Percentiles rank a stretch among this genome's conserved stretches.
Conservation (phyloP, 2,329 filamentous ascomycete genomes). For the Fonsecaea multimorphosa region DNA sequence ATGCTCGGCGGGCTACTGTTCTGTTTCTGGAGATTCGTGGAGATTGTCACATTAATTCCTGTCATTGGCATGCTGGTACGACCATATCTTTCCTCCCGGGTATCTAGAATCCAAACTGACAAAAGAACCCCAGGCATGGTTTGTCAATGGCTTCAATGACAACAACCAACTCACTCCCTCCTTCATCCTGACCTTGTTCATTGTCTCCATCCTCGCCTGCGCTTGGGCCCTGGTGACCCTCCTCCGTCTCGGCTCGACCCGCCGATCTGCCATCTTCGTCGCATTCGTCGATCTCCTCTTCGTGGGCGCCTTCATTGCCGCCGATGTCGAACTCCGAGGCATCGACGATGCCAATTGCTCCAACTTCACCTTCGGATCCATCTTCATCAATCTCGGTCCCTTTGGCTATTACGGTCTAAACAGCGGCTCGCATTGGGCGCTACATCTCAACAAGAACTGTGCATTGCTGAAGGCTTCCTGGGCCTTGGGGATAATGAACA, state of each 20-base stretch:
- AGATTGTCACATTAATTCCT: constrained; percentile 68
- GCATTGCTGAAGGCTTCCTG: constrained; percentile 91
- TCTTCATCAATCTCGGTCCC: constrained; percentile 66
- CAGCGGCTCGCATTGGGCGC: constrained; percentile 54
- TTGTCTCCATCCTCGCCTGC: constrained; percentile 65
- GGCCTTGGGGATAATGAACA: constrained; percentile 88
- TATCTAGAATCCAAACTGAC: constrained; percentile 18
- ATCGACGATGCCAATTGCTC: constrained; percentile 71
- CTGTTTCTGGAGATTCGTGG: constrained; percentile 65
- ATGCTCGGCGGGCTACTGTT: constrained; percentile 65
- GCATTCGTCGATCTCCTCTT: constrained; percentile 67
- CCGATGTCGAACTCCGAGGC: constrained; percentile 63
- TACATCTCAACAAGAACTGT: constrained; percentile 75
- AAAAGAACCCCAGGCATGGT: constrained; percentile 55
- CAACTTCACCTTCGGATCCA: constrained; percentile 59
- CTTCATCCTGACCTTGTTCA: constrained; percentile 69
- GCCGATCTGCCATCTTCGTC: constrained; percentile 65
- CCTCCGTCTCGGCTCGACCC: constrained; percentile 64
- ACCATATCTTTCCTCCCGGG: neutral
- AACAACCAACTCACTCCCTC: constrained; percentile 64
- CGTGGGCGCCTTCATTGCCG: constrained; percentile 68
- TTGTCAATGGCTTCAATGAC: constrained; percentile 65
- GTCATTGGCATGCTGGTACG: constrained; percentile 66
- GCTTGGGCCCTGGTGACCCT: constrained; percentile 68
- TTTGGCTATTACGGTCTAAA: constrained; percentile 61